Evolutionary conservation across 2,329 filamentous ascomycete genomes (phyloP), one percentile per base, ranked within the genome.

Genomic region (Fusarium globosum): DNA sequence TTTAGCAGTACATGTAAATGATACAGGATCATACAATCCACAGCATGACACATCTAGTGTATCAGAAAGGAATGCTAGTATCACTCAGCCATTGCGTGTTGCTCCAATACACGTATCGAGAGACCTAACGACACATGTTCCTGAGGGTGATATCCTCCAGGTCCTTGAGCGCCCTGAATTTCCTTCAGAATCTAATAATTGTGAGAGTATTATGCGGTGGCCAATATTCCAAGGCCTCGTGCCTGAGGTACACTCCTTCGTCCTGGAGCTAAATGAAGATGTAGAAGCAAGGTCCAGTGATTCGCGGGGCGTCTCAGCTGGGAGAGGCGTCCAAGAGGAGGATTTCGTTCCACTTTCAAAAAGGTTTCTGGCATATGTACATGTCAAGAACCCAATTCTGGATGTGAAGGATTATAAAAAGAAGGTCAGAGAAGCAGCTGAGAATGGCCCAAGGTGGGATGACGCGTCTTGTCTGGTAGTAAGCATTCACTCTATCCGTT

Each of bases 341-440:
- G 55, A 58, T 10, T 58, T 58, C 1, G 1, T 49, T 36, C 30
- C 33, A 8, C 41, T 58, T 1, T 58, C 55, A 7, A 58, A 58
- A 21, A 20, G 33, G 3, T 58, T 58, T 18, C 55, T 58, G 1
- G 41, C 55, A 14, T 58, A 58, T 12, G 55, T 35, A 1, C 41
- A 58, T 7, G 15, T 38, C 2, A 58, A 58, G 2, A 58, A 58
- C 1, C 55, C 55, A 2, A 58, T 58, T 0, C 1, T 58, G n/a
- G 55, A 58, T 6, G 55, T 58, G 1, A 36, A 36, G 33, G 55
- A 49, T 0, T 58, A 49, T 5, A 58, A 49, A 20, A 38, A 10
- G 10, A 58, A 58, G 15, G 55, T 58, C 1, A 58, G 14, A 58
- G 55, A 58, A n/a, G 55, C n/a, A 58, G 33, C 33, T 6, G 55